phyloP scores from a whole-genome alignment of 176 grass and related monocot species.

The Aegilops tauschii region DNA sequence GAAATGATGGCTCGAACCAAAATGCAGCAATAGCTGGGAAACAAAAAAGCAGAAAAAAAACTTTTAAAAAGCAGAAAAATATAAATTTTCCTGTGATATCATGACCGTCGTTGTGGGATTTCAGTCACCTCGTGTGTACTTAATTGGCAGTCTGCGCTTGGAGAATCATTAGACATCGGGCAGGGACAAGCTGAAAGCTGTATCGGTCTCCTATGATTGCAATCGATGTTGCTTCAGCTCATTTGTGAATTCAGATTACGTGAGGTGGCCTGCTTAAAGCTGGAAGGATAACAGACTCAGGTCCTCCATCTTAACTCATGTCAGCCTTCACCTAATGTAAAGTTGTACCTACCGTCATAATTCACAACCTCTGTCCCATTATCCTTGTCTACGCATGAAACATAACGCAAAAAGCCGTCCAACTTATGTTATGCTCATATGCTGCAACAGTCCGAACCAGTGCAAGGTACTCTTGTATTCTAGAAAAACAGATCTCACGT shows the following conservation, averaged over 20 bases:
- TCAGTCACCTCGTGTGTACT: not conserved
- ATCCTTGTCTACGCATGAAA: not conserved
- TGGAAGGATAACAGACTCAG: not conserved
- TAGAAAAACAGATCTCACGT: not conserved
- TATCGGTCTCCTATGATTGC: not conserved
- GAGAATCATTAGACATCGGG: not conserved
- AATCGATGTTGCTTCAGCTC: conserved; percentile 28
- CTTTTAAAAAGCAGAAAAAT: too few relatives aligned
- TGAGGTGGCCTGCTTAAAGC: not conserved
- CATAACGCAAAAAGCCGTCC: not conserved
- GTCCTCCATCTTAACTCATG: not conserved
- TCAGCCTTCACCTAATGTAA: not conserved
- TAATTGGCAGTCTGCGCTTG: not conserved
- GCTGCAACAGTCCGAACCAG: not conserved
- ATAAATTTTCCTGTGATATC: not conserved
- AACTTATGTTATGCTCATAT: not conserved
- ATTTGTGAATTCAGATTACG: not conserved
- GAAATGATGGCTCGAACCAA: not conserved
- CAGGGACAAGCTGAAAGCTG: not conserved
- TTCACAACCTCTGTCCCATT: not conserved
- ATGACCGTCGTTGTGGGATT: not conserved
- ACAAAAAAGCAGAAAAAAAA: too few relatives aligned
- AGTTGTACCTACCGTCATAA: conserved; percentile 1
- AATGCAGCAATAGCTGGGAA: not conserved
- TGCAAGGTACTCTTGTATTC: not conserved